Evolutionary conservation across 2,329 filamentous ascomycete genomes (phyloP), one percentile per base, ranked within the genome.

Genomic region (Fusarium austroafricanum): DNA sequence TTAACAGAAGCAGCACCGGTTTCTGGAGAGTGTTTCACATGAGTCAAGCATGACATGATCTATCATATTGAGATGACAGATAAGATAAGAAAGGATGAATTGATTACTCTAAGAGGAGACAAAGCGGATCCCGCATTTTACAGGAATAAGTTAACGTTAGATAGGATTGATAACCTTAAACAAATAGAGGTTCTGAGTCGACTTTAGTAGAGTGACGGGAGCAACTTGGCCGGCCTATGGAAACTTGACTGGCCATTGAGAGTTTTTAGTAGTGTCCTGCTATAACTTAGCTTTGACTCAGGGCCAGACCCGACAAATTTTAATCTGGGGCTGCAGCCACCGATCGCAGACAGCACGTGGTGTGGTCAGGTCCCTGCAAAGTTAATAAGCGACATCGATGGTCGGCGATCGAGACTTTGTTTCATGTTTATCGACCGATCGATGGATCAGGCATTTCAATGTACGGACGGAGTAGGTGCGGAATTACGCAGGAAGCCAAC

Each of bases 281-380:
- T 4, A 6, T 26, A 26, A 10, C 2, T 26, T 8, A 26, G 26
- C 9, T 26, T 26, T 31, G 29, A 31, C 29, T 3, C 29, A 3
- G 10, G 29, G 29, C 29, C 29, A 14, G 29, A 14, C 10, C 29
- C 29, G 14, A 31, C 29, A 31, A 31, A 31, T 31, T 31, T 31
- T 31, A 31, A 14, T 31, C 10, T 12, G 29, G 29, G 29, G 20
- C 14, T 40, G 46, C 46, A 55, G 40, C 39, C 9, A n/a, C 18
- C 29, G 59, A 65, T 64, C 61, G 26, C 17, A 26, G 18, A 18
- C 14, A 35, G 47, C 61, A 64, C 59, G 61, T 64, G 61, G 52
- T 12, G 29, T 5, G 29, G 17, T 49, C 29, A 23, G 21, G 21
- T 23, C 52, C 61, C 46, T 64, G 61, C 8, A 64, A 64, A 64